Percentiles rank a stretch among this genome's conserved stretches.
Evolutionary conservation across 1,284 basidiomycete genomes (phyloP).

Genomic region (Mycosarcoma mackinlayi): DNA sequence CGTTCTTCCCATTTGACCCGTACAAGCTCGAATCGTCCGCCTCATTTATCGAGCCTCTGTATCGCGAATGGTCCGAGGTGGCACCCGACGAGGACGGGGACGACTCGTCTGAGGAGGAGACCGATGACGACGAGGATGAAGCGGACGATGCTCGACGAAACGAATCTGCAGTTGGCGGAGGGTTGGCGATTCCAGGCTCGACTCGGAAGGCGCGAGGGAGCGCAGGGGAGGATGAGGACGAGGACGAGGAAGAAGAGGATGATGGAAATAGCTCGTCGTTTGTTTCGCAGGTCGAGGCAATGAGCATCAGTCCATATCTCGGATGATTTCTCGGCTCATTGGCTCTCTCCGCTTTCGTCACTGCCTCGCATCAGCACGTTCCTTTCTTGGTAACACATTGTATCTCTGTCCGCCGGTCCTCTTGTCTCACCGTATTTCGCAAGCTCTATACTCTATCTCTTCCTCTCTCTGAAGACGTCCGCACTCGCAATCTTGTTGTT

Average conservation of each 20-base stretch:
- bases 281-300: conserved; percentile 62
- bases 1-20: conserved; percentile 98
- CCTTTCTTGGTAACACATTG: too few relatives aligned
- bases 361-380: background rate
- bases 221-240: conserved; percentile 4
- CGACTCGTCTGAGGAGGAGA: conserved; percentile 45
- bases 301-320: conserved; percentile 63
- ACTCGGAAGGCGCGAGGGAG: background rate
- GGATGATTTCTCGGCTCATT: conserved; percentile 3
- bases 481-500: background rate
- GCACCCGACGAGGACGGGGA: conserved; percentile 65
- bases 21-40: conserved; percentile 80
- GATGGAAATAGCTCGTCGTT: conserved; percentile 53
- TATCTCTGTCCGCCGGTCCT: too few relatives aligned
- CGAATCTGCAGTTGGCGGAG: conserved; percentile 7
- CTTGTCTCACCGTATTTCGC: too few relatives aligned
- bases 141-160: conserved; percentile 40
- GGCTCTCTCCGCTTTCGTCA: too few relatives aligned
- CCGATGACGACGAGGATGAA: conserved; percentile 37
- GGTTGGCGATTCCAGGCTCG: conserved; percentile 28
- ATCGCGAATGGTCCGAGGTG: conserved; percentile 73
- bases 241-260: conserved; percentile 21
- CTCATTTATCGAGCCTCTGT: conserved; percentile 71
- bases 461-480: background rate
- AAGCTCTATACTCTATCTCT: background rate